A percentile compares a stretch with the other conserved stretches of the same genome.
Evolutionary conservation across 2,329 filamentous ascomycete genomes (phyloP).

Genomic region (Chrysosporium keratinophilum): DNA sequence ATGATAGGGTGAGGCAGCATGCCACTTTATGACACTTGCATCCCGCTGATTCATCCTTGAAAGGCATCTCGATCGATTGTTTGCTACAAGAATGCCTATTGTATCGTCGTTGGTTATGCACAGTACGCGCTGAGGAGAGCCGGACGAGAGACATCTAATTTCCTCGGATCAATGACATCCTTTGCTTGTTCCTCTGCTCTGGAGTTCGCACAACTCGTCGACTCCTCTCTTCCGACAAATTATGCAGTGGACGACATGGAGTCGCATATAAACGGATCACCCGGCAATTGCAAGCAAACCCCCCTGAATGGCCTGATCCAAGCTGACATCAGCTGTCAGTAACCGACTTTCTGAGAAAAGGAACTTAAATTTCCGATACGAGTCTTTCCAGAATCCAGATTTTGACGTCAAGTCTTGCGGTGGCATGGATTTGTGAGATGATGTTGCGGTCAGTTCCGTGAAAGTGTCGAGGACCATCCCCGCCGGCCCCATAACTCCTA

Average conservation of each 20-base stretch:
- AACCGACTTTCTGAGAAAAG: neutral
- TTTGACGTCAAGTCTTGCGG: slow-evolving; percentile 5
- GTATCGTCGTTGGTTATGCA: neutral
- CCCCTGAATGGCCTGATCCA: slow-evolving; percentile 1
- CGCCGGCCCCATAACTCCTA: neutral
- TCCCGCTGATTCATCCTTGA: neutral
- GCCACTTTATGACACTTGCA: slow-evolving; percentile 1
- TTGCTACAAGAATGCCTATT: neutral
- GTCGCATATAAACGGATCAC: slow-evolving; percentile 7
- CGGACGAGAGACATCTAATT: neutral
- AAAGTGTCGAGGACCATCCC: neutral
- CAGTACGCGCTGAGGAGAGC: neutral
- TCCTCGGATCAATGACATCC: neutral
- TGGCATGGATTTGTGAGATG: slow-evolving; percentile 1
- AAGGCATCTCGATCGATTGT: neutral
- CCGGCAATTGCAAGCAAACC: slow-evolving; percentile 6
- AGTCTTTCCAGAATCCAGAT: slow-evolving; percentile 8
- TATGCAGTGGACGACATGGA: neutral
- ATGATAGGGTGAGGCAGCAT: neutral
- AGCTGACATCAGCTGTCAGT: slow-evolving; percentile 1
- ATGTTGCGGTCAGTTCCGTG: slow-evolving; percentile 10
- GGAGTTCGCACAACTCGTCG: neutral
- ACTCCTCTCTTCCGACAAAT: neutral
- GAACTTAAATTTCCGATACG: slow-evolving; percentile 9
- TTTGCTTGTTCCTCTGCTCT: neutral